Evolutionary conservation across 306 rosid genomes (phyloP).

Genomic region (Sesbania bispinosa): DNA sequence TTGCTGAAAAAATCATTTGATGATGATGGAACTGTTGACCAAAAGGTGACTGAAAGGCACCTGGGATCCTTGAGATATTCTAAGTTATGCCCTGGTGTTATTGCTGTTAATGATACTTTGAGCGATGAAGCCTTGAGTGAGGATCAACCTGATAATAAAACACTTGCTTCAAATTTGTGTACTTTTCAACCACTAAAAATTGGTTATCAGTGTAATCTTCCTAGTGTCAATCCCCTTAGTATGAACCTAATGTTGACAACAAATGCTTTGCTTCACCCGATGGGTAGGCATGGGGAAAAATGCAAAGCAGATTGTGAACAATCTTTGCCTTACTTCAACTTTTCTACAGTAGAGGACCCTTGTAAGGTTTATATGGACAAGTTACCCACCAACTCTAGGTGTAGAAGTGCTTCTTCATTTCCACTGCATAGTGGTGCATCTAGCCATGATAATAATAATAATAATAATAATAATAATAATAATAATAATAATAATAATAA

Average conservation of each 20-base stretch:
- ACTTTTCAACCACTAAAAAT: constrained; percentile 34
- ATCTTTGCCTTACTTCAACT: constrained; percentile 60
- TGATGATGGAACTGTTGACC: constrained; percentile 25
- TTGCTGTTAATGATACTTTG: constrained; percentile 24
- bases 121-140: constrained; percentile 33
- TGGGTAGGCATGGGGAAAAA: constrained; percentile 42
- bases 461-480: no score
- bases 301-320: constrained; percentile 24
- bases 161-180: constrained; percentile 33
- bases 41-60: constrained; percentile 32
- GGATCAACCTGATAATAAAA: constrained; percentile 32
- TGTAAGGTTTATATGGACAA: constrained; percentile 56
- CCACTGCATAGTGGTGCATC: constrained; percentile 31
- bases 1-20: constrained; percentile 30
- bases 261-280: constrained; percentile 43
- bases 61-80: constrained; percentile 33
- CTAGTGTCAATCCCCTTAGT: constrained; percentile 68
- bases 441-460: constrained; percentile 23
- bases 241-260: constrained; percentile 71
- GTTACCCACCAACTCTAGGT: constrained; percentile 30
- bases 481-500: no score
- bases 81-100: constrained; percentile 32
- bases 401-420: constrained; percentile 26
- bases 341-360: constrained; percentile 75
- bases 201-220: constrained; percentile 41